Conservation (phyloP, 768 basidiomycete species). For the Pulveroboletus sp. region DNA sequence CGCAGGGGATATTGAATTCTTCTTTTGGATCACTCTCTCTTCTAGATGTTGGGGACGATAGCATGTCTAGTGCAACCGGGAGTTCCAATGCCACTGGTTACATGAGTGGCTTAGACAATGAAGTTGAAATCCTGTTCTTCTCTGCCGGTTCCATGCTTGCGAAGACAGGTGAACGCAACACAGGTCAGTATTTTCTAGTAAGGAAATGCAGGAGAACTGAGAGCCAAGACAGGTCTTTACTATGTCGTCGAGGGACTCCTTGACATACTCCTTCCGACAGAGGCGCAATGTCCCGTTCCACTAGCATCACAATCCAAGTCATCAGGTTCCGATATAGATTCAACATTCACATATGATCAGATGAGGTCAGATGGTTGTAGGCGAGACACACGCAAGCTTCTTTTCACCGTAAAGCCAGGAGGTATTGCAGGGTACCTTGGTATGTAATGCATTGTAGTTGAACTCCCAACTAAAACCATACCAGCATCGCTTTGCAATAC, state of each 20-base stretch:
- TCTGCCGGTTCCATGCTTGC: conserved; percentile 81
- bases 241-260: conserved; percentile 96
- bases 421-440: conserved; percentile 97
- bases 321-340: conserved; percentile 32
- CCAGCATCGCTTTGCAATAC: conserved; percentile 85
- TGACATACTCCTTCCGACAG: conserved; percentile 74
- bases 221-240: conserved; percentile 57
- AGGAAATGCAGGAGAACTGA: not conserved
- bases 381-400: conserved; percentile 50
- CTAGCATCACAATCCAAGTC: conserved; percentile 16
- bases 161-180: conserved; percentile 84
- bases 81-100: conserved; percentile 50
- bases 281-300: conserved; percentile 4
- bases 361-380: conserved; percentile 26
- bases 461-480: not conserved
- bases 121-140: conserved; percentile 94
- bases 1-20: conserved; percentile 44
- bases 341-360: conserved; percentile 33
- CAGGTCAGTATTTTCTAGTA: conserved; percentile 45
- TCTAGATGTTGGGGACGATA: conserved; percentile 66
- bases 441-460: conserved; percentile 28
- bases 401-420: conserved; percentile 95
- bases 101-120: conserved; percentile 86
- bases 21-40: conserved; percentile 74
- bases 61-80: conserved; percentile 61